Evolutionary conservation across 352 stramenopile species (phyloP).

Genomic region (Sclerospora graminicola): DNA sequence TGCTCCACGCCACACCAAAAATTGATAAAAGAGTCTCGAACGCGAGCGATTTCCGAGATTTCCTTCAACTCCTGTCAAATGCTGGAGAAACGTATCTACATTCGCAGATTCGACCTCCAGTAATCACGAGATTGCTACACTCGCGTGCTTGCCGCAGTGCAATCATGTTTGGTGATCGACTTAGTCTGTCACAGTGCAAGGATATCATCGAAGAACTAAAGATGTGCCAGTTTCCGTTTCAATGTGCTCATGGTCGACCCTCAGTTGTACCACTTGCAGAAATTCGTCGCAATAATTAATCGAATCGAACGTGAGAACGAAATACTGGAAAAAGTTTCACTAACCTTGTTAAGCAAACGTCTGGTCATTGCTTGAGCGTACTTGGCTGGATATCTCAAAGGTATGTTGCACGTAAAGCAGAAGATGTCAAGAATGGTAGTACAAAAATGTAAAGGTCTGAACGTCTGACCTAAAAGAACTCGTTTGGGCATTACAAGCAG

Average conservation of each 20-base stretch:
- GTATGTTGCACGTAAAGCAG: too few relatives aligned
- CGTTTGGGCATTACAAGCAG: too few relatives aligned
- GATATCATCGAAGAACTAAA: constrained; percentile 64
- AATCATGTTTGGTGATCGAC: constrained; percentile 89
- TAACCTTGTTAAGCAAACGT: too few relatives aligned
- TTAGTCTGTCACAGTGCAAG: constrained; percentile 58
- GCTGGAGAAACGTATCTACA: constrained; percentile 11
- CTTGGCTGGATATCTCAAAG: too few relatives aligned
- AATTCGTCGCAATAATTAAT: constrained; percentile 19
- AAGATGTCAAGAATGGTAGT: too few relatives aligned
- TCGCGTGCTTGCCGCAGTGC: constrained; percentile 85
- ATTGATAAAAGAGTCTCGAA: constrained; percentile 63
- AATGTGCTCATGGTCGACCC: constrained; percentile 85
- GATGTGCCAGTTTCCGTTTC: constrained; percentile 78
- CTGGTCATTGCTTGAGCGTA: too few relatives aligned
- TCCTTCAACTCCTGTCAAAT: constrained; percentile 51
- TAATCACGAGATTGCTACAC: constrained; percentile 77
- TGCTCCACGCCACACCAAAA: constrained; percentile 38
- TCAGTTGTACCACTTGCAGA: constrained; percentile 83
- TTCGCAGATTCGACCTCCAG: constrained; percentile 39
- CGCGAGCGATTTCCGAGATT: constrained; percentile 77
- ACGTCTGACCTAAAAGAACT: too few relatives aligned
- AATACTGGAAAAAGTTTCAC: too few relatives aligned
- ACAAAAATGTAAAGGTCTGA: too few relatives aligned
- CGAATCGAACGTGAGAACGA: too few relatives aligned